phyloP scores from a whole-genome alignment of 768 basidiomycete genomes.

The Fomitopsis serialis region DNA sequence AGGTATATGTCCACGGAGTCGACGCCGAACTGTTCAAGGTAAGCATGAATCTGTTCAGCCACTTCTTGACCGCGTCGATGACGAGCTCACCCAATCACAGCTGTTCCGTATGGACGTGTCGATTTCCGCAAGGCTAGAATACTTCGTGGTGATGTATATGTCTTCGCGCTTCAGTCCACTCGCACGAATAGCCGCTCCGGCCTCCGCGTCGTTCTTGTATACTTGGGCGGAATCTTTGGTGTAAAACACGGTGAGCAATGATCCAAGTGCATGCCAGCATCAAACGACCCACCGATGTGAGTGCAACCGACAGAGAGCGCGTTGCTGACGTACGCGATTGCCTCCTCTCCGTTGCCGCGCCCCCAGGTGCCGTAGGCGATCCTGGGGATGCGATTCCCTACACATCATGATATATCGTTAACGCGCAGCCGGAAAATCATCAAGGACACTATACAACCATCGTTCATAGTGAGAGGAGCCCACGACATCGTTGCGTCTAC shows the following conservation, averaged over 20 bases:
- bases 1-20: constrained; percentile 64
- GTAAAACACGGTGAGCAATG: too few relatives aligned
- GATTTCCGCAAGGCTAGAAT: constrained; percentile 36
- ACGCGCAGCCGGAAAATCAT: too few relatives aligned
- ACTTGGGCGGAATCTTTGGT: constrained; percentile 57
- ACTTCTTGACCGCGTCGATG: not conserved
- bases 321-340: constrained; percentile 49
- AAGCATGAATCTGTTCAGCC: too few relatives aligned
- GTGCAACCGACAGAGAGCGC: constrained; percentile 34
- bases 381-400: constrained; percentile 40
- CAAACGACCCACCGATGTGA: constrained; percentile 21
- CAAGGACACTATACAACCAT: too few relatives aligned
- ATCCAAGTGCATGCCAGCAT: constrained; percentile 35
- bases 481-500: too few relatives aligned
- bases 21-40: constrained; percentile 49
- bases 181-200: constrained; percentile 39
- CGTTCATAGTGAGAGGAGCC: too few relatives aligned
- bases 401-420: too few relatives aligned
- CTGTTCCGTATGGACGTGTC: constrained; percentile 48
- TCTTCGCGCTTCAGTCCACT: constrained; percentile 47
- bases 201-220: constrained; percentile 52
- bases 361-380: constrained; percentile 62
- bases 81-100: constrained; percentile 36
- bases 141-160: constrained; percentile 65
- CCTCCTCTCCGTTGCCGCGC: constrained; percentile 45